Evolutionary conservation across 495 filamentous ascomycete species (phyloP), one percentile per base, ranked within the genome.

Genomic region (Xylaria acuta): DNA sequence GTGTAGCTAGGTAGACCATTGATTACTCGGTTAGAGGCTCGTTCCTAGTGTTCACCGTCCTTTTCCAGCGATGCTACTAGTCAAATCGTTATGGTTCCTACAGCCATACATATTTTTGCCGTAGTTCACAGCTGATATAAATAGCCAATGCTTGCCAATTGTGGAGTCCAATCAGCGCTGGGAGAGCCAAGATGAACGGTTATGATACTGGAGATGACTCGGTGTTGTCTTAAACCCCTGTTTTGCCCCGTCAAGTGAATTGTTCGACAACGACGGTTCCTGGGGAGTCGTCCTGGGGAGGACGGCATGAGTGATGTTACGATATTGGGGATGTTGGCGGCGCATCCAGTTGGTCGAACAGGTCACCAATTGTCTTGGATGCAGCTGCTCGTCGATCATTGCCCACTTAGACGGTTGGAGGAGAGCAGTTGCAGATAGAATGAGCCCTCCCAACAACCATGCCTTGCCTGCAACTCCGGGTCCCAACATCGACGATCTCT

Each of bases 371-470:
- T 58, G 32, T 41, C 41, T 38, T 60, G 51, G 36, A 36, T 62
- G 60, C 45, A 58, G 27, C 45, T 22, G 27, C 27, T 25, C 34
- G 69, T 66, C 62, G 69, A 71, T 71, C 69, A 34, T 25, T 71
- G 25, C 60, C 69, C 22, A 54, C 65, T 67, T 43, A 22, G 36
- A 43, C 30, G 36, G 49, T 34, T 25, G 65, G 43, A 70, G 68
- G 56, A 32, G 47, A 64, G 27, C 14, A 45, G 58, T 36, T 41
- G 67, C 68, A 53, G 68, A 58, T 49, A 47, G 25, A 32, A 56
- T 25, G 40, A 47, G 30, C 54, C 53, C 41, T 27, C 43, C 67
- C 40, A 63, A 38, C 34, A 41, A 65, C 47, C 41, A 54, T 70
- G 62, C 45, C 62, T 43, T 32, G 53, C 25, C 67, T 20, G 67